phyloP scores from a whole-genome alignment of 108 stramenopile species.

The Skeletonema tropicum region DNA sequence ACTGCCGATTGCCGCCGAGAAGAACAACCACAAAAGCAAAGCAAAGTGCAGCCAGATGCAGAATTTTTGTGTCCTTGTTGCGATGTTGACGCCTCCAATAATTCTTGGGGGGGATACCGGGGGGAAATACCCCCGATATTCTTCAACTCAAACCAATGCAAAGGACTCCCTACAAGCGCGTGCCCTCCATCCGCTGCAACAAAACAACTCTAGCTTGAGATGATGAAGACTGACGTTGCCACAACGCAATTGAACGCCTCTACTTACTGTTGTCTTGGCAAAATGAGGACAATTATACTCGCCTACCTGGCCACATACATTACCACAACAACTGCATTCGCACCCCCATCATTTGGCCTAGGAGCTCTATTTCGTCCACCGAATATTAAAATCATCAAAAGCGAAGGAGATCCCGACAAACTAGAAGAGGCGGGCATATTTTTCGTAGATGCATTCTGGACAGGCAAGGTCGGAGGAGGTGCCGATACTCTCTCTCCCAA shows the following conservation, averaged over 20 bases:
- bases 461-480: slow-evolving; percentile 74
- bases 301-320: not conserved
- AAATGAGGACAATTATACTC: not conserved
- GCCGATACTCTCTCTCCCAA: slow-evolving; percentile 40
- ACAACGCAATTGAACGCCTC: not conserved
- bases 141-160: too few relatives aligned
- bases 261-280: not conserved
- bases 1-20: too few relatives aligned
- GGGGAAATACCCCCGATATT: too few relatives aligned
- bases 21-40: too few relatives aligned
- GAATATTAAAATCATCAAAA: slow-evolving; percentile 36
- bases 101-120: too few relatives aligned
- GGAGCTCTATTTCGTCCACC: slow-evolving; percentile 33
- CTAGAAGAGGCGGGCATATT: slow-evolving; percentile 65
- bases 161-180: too few relatives aligned
- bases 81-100: too few relatives aligned
- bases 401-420: slow-evolving; percentile 35
- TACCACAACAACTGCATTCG: slow-evolving; percentile 2
- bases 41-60: too few relatives aligned
- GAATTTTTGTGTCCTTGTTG: too few relatives aligned
- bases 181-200: too few relatives aligned
- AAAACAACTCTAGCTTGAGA: too few relatives aligned
- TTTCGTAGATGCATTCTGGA: slow-evolving; percentile 85
- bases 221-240: too few relatives aligned
- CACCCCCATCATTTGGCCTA: slow-evolving; percentile 13